A percentile compares a stretch with the other conserved stretches of the same genome.
Evolutionary conservation across 108 stramenopile species (phyloP).

Genomic region (Stephanodiscus triporus): DNA sequence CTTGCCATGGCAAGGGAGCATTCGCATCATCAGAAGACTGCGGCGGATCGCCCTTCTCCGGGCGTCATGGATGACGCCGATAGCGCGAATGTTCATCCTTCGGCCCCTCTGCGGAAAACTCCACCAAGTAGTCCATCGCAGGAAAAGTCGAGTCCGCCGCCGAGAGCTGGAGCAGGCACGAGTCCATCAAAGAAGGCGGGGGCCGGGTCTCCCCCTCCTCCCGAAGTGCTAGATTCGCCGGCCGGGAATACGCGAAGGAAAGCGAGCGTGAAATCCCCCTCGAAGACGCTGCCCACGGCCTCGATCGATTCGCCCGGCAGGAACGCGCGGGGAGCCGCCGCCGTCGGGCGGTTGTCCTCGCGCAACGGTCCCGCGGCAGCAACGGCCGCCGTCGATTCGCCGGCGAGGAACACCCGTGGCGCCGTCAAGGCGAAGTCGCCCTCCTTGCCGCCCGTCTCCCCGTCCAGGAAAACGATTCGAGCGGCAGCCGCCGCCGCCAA

Average conservation of each 20-base stretch:
- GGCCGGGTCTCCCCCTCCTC: not conserved
- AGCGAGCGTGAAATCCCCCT: conserved; percentile 8
- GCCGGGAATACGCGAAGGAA: conserved; percentile 61
- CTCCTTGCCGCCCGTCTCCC: not conserved
- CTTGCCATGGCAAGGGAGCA: conserved; percentile 5
- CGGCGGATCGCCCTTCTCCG: conserved; percentile 1
- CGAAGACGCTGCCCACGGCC: conserved; percentile 8
- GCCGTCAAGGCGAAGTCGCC: conserved; percentile 9
- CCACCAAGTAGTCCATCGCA: not conserved
- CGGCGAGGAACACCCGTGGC: conserved; percentile 28
- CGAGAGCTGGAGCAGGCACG: conserved; percentile 16
- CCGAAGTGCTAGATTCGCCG: conserved; percentile 54
- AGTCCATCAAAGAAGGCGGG: not conserved
- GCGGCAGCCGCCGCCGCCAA: not conserved
- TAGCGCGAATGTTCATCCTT: too few species aligned
- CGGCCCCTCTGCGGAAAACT: conserved; percentile 5
- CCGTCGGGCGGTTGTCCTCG: conserved; percentile 17
- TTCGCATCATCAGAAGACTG: not conserved
- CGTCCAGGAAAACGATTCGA: not conserved
- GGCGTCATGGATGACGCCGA: not conserved
- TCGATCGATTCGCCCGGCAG: conserved; percentile 46
- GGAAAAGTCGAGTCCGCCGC: conserved; percentile 25
- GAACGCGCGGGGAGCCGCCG: conserved; percentile 10
- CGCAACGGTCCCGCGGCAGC: conserved; percentile 1
- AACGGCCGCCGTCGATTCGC: conserved; percentile 14